These are phyloP conservation scores for Camptophora hylomeconis DNA, from an alignment of 2,329 filamentous ascomycete genomes.

Conservation along the genomic window DNA sequence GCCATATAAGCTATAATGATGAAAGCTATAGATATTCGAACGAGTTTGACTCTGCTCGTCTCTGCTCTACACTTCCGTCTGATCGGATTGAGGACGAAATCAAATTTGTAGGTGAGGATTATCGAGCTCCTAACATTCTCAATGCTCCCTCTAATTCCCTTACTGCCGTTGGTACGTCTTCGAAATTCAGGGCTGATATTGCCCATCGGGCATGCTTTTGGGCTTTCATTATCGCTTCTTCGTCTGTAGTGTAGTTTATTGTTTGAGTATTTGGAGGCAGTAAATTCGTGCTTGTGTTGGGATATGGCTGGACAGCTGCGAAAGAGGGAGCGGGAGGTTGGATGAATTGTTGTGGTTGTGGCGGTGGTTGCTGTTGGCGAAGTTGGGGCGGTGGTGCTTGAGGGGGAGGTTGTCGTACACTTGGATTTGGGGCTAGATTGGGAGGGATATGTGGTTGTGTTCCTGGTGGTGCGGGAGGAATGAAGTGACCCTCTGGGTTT, in stretches of 20 bases:
- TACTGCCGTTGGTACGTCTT: slow-evolving; percentile 83
- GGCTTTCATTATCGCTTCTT: slow-evolving; percentile 64
- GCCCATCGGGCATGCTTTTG: slow-evolving; percentile 97
- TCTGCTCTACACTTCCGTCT: too few relatives aligned
- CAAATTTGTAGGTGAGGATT: too few relatives aligned
- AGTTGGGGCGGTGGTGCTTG: slow-evolving; percentile 8
- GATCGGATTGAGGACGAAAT: slow-evolving; percentile 1
- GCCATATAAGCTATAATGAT: too few relatives aligned
- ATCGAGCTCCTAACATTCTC: slow-evolving; percentile 52
- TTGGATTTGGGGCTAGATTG: too few relatives aligned
- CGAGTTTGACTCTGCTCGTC: too few relatives aligned
- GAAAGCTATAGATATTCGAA: too few relatives aligned
- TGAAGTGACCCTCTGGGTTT: slow-evolving; percentile 10
- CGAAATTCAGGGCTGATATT: slow-evolving; percentile 91
- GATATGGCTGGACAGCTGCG: too few relatives aligned
- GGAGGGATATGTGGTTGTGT: slow-evolving; percentile 11
- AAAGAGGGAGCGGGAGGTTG: too few relatives aligned
- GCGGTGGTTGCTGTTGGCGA: slow-evolving; percentile 8
- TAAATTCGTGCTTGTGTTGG: too few relatives aligned
- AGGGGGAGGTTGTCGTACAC: too few relatives aligned
- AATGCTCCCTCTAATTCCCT: slow-evolving; percentile 70
- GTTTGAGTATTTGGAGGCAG: background rate
- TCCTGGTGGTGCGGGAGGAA: slow-evolving; percentile 7
- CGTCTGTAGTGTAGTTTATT: too few relatives aligned
- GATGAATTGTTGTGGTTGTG: slow-evolving; percentile 6